Percentiles rank a stretch among this genome's conserved stretches.
phyloP scores from a whole-genome alignment of 2,329 filamentous ascomycete genomes.

The Paecilomyces formosus region DNA sequence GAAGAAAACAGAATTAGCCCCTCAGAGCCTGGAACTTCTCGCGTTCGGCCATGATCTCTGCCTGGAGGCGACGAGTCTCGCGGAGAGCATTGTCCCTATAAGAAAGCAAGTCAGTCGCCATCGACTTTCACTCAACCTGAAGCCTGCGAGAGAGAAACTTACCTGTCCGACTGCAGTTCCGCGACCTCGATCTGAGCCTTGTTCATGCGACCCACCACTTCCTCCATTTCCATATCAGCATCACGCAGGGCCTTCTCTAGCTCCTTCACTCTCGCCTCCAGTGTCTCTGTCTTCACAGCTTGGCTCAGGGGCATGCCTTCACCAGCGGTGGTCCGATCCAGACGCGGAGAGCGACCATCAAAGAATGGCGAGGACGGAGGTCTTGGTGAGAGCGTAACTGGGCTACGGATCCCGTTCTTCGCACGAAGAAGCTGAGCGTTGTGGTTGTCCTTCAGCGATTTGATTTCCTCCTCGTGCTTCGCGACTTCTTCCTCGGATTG shows the following conservation, averaged over 20 bases:
- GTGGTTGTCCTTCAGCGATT: constrained; percentile 66
- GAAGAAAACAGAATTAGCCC: constrained; percentile 8
- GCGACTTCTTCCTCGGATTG: constrained; percentile 76
- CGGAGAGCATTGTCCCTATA: constrained; percentile 63
- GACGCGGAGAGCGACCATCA: constrained; percentile 49
- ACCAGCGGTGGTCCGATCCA: constrained; percentile 57
- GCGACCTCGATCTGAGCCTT: constrained; percentile 75
- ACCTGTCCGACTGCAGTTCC: constrained; percentile 57
- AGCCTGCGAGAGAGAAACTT: constrained; percentile 10
- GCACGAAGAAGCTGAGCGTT: constrained; percentile 70
- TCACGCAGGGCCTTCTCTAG: constrained; percentile 73
- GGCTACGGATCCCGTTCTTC: constrained; percentile 45
- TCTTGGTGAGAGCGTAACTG: constrained; percentile 45
- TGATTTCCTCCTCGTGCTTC: constrained; percentile 80
- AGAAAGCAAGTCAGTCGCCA: constrained; percentile 12
- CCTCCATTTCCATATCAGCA: constrained; percentile 74
- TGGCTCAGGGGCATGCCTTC: constrained; percentile 55
- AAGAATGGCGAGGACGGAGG: constrained; percentile 58
- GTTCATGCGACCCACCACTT: constrained; percentile 77
- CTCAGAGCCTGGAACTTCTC: constrained; percentile 50
- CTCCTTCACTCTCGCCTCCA: constrained; percentile 73
- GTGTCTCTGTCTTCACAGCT: constrained; percentile 63
- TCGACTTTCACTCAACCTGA: neutral
- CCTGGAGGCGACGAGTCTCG: constrained; percentile 63
- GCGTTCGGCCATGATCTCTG: constrained; percentile 57